Percentiles rank a stretch among this genome's conserved stretches.
Evolutionary conservation across 1,284 basidiomycete genomes (phyloP).

Genomic region (Austropuccinia psidii): DNA sequence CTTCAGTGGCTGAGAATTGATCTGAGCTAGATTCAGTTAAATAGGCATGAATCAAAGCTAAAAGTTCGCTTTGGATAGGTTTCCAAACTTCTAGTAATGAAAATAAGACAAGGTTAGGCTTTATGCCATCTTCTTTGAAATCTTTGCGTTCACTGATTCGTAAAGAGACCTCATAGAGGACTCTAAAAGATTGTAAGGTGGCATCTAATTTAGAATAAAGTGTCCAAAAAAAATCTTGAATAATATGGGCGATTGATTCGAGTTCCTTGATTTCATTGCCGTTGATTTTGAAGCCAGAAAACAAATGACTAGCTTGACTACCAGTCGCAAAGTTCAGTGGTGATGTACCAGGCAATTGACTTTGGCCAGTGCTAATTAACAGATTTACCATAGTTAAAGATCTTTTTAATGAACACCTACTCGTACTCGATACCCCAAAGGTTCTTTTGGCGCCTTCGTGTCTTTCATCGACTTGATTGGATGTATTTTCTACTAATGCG

Average conservation of each 20-base stretch:
- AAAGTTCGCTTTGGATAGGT: slow-evolving; percentile 81
- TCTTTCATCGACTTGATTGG: slow-evolving; percentile 84
- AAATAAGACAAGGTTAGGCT: slow-evolving; percentile 61
- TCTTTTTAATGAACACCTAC: slow-evolving; percentile 9
- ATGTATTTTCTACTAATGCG: slow-evolving; percentile 71
- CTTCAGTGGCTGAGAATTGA: slow-evolving; percentile 13
- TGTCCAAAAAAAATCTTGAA: slow-evolving; percentile 94
- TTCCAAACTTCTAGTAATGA: slow-evolving; percentile 84
- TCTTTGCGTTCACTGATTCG: slow-evolving; percentile 60
- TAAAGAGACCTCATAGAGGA: slow-evolving; percentile 81
- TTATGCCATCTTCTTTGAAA: slow-evolving; percentile 70
- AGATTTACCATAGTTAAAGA: slow-evolving; percentile 14
- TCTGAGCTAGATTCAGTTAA: slow-evolving; percentile 57
- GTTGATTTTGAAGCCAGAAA: slow-evolving; percentile 58
- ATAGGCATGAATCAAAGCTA: slow-evolving; percentile 80
- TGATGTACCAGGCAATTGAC: slow-evolving; percentile 29
- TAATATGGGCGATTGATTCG: slow-evolving; percentile 56
- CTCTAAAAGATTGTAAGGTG: slow-evolving; percentile 82
- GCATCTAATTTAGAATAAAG: slow-evolving; percentile 93
- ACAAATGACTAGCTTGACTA: slow-evolving; percentile 54
- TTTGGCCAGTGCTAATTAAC: slow-evolving; percentile 9
- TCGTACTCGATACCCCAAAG: slow-evolving; percentile 7
- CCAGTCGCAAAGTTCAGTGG: slow-evolving; percentile 61
- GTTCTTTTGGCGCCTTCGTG: slow-evolving; percentile 51
- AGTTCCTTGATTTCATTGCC: slow-evolving; percentile 51